phyloP scores from a whole-genome alignment of 768 basidiomycete species.

The Termitomyces sp. region DNA sequence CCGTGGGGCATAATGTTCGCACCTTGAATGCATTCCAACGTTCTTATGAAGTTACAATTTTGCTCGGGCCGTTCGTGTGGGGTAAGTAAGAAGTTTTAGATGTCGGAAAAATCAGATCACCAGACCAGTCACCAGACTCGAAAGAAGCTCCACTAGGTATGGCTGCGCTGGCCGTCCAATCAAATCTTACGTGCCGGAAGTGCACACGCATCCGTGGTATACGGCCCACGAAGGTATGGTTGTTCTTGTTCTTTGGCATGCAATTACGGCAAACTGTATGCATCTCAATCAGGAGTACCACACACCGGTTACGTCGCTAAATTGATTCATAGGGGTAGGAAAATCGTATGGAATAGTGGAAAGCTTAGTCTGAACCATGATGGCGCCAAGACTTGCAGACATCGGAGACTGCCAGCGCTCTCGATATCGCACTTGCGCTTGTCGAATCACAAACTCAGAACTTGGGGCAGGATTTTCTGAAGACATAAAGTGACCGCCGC shows the following conservation, averaged over 20 bases:
- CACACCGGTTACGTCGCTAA: background rate
- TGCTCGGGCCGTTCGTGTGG: slow-evolving; percentile 15
- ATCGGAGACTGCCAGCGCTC: background rate
- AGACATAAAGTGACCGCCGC: background rate
- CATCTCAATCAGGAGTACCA: no score
- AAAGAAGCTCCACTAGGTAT: slow-evolving; percentile 9
- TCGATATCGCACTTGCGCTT: no score
- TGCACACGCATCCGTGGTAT: background rate
- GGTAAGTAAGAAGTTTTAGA: background rate
- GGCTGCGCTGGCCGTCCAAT: background rate
- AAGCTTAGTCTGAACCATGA: no score
- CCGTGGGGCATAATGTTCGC: slow-evolving; percentile 10
- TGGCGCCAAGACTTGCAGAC: background rate
- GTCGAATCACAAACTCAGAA: background rate
- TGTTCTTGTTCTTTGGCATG: background rate
- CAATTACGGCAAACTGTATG: background rate
- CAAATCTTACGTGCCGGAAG: background rate
- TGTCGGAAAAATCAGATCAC: slow-evolving; percentile 14
- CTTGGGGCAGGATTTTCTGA: no score
- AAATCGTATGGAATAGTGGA: background rate
- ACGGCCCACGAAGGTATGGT: background rate
- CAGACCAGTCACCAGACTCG: slow-evolving; percentile 16
- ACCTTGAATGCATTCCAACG: background rate
- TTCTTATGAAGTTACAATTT: slow-evolving; percentile 1
- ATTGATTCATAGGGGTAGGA: background rate